Conservation (phyloP, 1,284 basidiomycete species). For the Stygiomarasmius scandens region DNA sequence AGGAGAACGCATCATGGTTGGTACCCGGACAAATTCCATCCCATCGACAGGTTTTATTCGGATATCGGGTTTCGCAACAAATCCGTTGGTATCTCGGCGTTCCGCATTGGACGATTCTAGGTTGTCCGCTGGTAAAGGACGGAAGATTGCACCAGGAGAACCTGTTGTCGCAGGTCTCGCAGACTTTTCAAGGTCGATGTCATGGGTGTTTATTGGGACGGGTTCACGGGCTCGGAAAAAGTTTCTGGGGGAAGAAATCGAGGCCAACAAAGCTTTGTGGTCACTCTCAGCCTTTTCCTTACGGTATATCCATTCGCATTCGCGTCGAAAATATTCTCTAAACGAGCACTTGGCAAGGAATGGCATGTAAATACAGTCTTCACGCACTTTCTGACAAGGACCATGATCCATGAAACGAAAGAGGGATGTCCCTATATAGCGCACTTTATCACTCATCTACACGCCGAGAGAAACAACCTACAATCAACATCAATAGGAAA, state of each 20-base stretch:
- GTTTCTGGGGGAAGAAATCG: constrained; percentile 34
- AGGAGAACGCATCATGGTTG: no score
- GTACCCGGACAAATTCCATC: no score
- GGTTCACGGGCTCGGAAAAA: no score
- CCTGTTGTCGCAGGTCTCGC: neutral
- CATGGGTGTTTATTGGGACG: constrained; percentile 4
- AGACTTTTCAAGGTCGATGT: neutral
- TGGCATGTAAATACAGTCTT: no score
- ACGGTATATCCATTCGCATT: constrained; percentile 42
- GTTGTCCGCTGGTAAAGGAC: constrained; percentile 10
- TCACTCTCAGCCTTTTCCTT: constrained; percentile 8
- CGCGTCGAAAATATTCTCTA: constrained; percentile 50
- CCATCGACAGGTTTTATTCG: no score
- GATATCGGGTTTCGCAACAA: no score
- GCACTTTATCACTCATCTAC: neutral
- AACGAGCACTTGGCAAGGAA: no score
- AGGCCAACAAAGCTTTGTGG: constrained; percentile 29
- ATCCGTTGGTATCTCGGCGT: no score
- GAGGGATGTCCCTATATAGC: constrained; percentile 40
- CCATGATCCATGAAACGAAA: constrained; percentile 57
- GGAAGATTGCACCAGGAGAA: neutral
- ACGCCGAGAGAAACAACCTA: constrained; percentile 30
- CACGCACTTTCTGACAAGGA: constrained; percentile 53
- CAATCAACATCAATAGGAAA: constrained; percentile 52
- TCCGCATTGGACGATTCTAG: no score